phyloP scores from a whole-genome alignment of 495 filamentous ascomycete species.

The Alectoria sarmentosa region DNA sequence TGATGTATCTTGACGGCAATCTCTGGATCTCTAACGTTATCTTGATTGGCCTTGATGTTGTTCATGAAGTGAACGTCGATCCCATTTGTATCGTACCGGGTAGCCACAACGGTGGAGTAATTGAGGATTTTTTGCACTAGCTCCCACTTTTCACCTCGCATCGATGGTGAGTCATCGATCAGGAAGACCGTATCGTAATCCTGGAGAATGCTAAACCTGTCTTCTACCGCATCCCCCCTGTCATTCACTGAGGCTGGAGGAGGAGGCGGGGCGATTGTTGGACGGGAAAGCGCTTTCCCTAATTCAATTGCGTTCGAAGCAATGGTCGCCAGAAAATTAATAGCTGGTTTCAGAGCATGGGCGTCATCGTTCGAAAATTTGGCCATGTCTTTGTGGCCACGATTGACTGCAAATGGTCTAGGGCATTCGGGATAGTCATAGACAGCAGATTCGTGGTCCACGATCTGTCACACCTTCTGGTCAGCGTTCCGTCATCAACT shows the following conservation, averaged over 20 bases:
- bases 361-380: background rate
- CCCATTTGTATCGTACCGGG: background rate
- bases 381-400: background rate
- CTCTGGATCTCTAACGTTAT: background rate
- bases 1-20: background rate
- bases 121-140: background rate
- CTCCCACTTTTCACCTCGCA: slow-evolving; percentile 1
- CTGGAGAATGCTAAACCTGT: background rate
- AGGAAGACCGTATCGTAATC: background rate
- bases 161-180: slow-evolving; percentile 3
- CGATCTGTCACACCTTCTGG: background rate
- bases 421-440: slow-evolving; percentile 1
- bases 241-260: background rate
- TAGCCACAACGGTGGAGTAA: background rate
- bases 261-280: background rate
- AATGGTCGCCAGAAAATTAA: background rate
- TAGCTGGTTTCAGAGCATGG: background rate
- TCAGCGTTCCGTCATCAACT: background rate
- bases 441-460: slow-evolving; percentile 1
- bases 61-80: slow-evolving; percentile 1
- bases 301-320: background rate
- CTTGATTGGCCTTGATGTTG: background rate
- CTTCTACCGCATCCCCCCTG: background rate
- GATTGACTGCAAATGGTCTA: background rate
- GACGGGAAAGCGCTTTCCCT: background rate